Percentiles rank a stretch among this genome's conserved stretches.
Conservation (phyloP, 257 asterid species). For the Solanum lignicaule region DNA sequence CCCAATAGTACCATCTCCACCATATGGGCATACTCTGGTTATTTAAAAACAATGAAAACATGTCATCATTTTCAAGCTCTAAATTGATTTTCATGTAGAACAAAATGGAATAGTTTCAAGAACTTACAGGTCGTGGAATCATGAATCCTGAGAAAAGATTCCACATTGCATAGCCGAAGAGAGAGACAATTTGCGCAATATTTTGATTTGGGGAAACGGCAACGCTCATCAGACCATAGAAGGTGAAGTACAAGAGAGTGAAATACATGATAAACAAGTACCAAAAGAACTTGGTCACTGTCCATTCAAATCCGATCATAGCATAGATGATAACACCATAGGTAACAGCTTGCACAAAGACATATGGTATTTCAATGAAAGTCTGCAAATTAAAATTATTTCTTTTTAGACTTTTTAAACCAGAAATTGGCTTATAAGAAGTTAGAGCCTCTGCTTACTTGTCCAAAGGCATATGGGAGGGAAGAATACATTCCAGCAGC, state of each 20-base stretch:
- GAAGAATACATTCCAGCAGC: constrained; percentile 86
- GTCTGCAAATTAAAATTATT: constrained; percentile 19
- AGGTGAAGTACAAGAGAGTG: constrained; percentile 57
- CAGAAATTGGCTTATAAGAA: not conserved
- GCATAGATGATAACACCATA: constrained; percentile 51
- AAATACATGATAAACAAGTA: constrained; percentile 49
- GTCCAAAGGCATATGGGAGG: constrained; percentile 71
- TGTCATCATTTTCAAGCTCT: not conserved
- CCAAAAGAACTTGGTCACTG: constrained; percentile 61
- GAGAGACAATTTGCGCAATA: constrained; percentile 45
- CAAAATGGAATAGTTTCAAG: not conserved
- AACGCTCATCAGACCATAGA: constrained; percentile 75
- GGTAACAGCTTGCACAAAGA: constrained; percentile 34
- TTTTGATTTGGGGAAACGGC: constrained; percentile 63
- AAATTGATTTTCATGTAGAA: not conserved
- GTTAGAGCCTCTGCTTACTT: constrained; percentile 14
- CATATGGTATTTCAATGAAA: constrained; percentile 49
- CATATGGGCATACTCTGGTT: constrained; percentile 58
- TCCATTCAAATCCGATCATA: constrained; percentile 65
- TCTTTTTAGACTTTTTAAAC: not conserved
- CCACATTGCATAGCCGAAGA: constrained; percentile 45
- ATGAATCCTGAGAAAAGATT: constrained; percentile 67
- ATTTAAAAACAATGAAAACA: not conserved
- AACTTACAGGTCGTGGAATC: constrained; percentile 67
- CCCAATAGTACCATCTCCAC: constrained; percentile 94